Conservation (phyloP, 2,329 filamentous ascomycete species). For the Hypoxylon sp. region DNA sequence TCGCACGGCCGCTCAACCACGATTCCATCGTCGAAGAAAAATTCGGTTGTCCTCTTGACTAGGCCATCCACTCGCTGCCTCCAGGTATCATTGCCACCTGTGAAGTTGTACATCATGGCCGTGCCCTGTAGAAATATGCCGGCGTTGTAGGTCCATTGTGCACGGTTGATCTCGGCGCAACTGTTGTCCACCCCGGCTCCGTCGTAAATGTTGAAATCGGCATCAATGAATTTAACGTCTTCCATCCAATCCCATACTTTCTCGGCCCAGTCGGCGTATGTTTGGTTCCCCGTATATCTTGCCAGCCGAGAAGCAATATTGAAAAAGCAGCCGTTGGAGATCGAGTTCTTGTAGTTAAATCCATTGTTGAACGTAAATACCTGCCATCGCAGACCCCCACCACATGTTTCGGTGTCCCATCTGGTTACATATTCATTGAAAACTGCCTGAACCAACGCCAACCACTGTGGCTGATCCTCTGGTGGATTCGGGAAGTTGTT, state of each 20-base stretch:
- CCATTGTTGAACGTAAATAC: slow-evolving; percentile 84
- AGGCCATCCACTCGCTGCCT: slow-evolving; percentile 72
- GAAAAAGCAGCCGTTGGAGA: slow-evolving; percentile 79
- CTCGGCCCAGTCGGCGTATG: slow-evolving; percentile 83
- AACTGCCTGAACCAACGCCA: slow-evolving; percentile 82
- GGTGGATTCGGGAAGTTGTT: slow-evolving; percentile 80
- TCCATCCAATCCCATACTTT: slow-evolving; percentile 78
- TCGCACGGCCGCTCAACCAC: slow-evolving; percentile 80
- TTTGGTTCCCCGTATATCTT: slow-evolving; percentile 83
- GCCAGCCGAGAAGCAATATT: slow-evolving; percentile 80
- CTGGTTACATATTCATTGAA: slow-evolving; percentile 83
- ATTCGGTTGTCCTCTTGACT: slow-evolving; percentile 63
- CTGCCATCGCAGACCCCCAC: slow-evolving; percentile 87
- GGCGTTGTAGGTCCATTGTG: slow-evolving; percentile 79
- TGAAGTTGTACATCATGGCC: slow-evolving; percentile 75
- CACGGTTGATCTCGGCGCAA: slow-evolving; percentile 68
- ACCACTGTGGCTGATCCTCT: slow-evolving; percentile 76
- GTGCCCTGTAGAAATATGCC: slow-evolving; percentile 75
- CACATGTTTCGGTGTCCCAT: slow-evolving; percentile 78
- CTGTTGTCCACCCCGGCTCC: slow-evolving; percentile 62
- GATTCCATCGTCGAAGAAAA: slow-evolving; percentile 71
- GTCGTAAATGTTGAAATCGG: slow-evolving; percentile 71
- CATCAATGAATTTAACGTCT: slow-evolving; percentile 69
- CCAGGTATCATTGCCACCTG: slow-evolving; percentile 67
- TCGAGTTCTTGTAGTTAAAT: slow-evolving; percentile 77